Evolutionary conservation across 2,329 filamentous ascomycete genomes (phyloP).

Genomic region (Apiospora phragmitis): DNA sequence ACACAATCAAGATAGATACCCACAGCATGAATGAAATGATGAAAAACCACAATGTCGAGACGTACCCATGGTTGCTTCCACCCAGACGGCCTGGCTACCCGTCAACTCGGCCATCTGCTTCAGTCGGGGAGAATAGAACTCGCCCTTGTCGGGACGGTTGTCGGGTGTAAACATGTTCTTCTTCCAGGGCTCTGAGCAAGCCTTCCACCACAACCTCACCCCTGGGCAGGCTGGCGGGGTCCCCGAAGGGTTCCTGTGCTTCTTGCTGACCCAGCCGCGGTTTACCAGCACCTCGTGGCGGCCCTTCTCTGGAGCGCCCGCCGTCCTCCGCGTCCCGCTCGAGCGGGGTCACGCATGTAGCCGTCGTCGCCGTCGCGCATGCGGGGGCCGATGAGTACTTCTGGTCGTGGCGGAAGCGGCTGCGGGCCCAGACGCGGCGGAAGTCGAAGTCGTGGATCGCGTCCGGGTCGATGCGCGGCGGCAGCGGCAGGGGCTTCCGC

Average conservation of each 20-base stretch:
- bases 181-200: constrained; percentile 84
- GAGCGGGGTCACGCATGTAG: constrained; percentile 82
- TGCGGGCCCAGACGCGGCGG: constrained; percentile 75
- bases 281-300: constrained; percentile 82
- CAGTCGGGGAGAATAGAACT: constrained; percentile 96
- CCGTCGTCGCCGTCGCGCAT: constrained; percentile 88
- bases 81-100: constrained; percentile 86
- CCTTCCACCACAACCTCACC: constrained; percentile 81
- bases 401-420: constrained; percentile 78
- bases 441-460: constrained; percentile 90
- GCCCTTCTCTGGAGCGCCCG: constrained; percentile 26
- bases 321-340: constrained; percentile 62
- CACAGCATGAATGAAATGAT: constrained; percentile 17
- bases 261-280: constrained; percentile 87
- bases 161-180: constrained; percentile 97
- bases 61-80: constrained; percentile 92
- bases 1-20: constrained; percentile 16
- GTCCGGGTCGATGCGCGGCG: constrained; percentile 77
- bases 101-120: constrained; percentile 82
- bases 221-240: constrained; percentile 64
- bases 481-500: constrained; percentile 80
- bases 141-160: constrained; percentile 78
- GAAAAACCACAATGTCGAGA: constrained; percentile 11
- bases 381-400: constrained; percentile 93
- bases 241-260: constrained; percentile 61